Percentiles rank a stretch among this genome's conserved stretches.
Conservation (phyloP, 1,284 basidiomycete species). For the Ustilago trichophora region DNA sequence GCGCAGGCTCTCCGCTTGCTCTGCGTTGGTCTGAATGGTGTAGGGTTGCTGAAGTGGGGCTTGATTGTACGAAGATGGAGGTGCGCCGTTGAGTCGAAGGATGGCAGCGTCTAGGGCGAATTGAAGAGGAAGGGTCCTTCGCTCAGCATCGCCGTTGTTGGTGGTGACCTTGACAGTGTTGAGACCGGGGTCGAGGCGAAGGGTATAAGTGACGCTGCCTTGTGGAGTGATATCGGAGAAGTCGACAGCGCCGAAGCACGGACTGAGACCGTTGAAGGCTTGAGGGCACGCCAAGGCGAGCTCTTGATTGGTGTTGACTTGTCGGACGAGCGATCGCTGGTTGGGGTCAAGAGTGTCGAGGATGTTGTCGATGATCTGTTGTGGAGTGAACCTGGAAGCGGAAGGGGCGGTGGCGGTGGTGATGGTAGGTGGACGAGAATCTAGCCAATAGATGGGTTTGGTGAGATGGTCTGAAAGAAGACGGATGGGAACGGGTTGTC, state of each 20-base stretch:
- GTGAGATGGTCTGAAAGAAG: constrained; percentile 10
- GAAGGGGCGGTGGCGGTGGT: no score
- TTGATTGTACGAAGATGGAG: constrained; percentile 66
- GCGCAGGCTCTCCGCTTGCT: constrained; percentile 74
- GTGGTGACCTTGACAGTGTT: constrained; percentile 74
- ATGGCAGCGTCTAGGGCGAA: constrained; percentile 77
- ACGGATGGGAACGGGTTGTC: constrained; percentile 17
- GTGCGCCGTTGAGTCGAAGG: constrained; percentile 70
- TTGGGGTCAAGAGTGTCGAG: constrained; percentile 65
- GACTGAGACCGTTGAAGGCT: constrained; percentile 76
- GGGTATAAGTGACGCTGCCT: constrained; percentile 74
- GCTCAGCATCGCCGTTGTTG: constrained; percentile 77
- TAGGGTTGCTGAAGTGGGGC: constrained; percentile 74
- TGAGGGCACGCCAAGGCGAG: constrained; percentile 74
- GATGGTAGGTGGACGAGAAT: constrained; percentile 68
- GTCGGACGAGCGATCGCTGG: constrained; percentile 21
- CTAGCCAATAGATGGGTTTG: constrained; percentile 33
- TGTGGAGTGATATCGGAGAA: constrained; percentile 69
- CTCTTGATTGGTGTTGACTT: constrained; percentile 37
- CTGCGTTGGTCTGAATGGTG: constrained; percentile 74
- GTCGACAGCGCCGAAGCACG: constrained; percentile 77
- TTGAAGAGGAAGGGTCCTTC: constrained; percentile 76
- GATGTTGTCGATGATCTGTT: constrained; percentile 73
- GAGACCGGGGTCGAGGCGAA: constrained; percentile 76
- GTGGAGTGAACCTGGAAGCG: constrained; percentile 68